Conservation (phyloP, 495 filamentous ascomycete genomes). For the Xylaria nigripes region DNA sequence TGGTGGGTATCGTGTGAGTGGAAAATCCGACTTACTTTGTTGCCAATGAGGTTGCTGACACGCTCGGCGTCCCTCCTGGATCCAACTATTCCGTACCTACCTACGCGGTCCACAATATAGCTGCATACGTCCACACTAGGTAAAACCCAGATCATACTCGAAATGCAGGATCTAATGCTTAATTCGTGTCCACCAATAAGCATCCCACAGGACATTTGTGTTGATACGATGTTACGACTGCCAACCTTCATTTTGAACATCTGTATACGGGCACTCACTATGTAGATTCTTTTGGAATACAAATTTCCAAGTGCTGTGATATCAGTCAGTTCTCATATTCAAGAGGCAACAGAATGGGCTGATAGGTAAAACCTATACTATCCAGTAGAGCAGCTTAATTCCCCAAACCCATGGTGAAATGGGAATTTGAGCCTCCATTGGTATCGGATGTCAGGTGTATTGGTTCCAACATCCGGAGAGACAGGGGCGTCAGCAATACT, state of each 20-base stretch:
- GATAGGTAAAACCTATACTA: not conserved
- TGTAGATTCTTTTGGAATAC: not conserved
- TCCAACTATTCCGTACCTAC: not conserved
- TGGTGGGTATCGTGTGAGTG: not conserved
- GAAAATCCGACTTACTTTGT: not conserved
- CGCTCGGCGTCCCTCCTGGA: not conserved
- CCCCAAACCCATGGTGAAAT: not conserved
- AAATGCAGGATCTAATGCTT: not conserved
- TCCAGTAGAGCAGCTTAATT: not conserved
- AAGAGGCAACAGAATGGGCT: not conserved
- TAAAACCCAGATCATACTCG: not conserved
- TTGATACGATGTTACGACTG: not conserved
- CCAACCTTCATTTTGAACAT: no score
- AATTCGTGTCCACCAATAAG: not conserved
- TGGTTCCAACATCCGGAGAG: not conserved
- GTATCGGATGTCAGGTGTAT: not conserved
- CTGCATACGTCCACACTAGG: constrained; percentile 3
- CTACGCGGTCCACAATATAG: not conserved
- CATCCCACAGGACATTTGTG: not conserved
- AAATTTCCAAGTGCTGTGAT: no score
- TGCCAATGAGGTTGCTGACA: constrained; percentile 1
- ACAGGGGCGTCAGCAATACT: not conserved
- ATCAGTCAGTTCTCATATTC: not conserved
- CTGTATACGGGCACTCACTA: not conserved
- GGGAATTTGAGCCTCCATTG: not conserved